Evolutionary conservation across 371 early-diverging fungal species (phyloP).

Genomic region (Homolaphlyctis polyrhiza): DNA sequence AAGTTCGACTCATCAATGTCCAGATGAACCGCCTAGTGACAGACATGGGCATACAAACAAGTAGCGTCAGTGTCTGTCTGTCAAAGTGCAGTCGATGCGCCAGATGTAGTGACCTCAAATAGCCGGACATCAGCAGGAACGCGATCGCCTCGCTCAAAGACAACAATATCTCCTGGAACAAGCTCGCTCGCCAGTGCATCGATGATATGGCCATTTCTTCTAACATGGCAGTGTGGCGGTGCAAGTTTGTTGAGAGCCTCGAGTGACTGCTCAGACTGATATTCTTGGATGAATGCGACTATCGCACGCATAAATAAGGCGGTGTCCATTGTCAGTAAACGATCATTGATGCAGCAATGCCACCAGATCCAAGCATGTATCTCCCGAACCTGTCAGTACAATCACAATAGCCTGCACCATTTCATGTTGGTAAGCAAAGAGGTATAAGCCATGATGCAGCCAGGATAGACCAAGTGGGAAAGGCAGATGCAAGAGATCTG

Average conservation of each 20-base stretch:
- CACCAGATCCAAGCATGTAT: no score
- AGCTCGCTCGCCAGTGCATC: conserved; percentile 65
- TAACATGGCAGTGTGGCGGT: conserved; percentile 76
- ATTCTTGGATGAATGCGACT: conserved; percentile 91
- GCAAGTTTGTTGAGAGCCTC: conserved; percentile 84
- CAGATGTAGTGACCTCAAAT: conserved; percentile 55
- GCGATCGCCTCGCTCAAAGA: conserved; percentile 78
- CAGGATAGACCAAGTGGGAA: not conserved
- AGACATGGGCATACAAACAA: no score
- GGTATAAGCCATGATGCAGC: no score
- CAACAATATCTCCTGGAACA: conserved; percentile 81
- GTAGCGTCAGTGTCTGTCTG: not conserved
- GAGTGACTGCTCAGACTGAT: conserved; percentile 77
- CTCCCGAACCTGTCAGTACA: conserved; percentile 79
- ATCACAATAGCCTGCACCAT: conserved; percentile 77
- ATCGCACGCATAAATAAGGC: no score
- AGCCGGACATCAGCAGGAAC: conserved; percentile 84
- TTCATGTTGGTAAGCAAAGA: no score
- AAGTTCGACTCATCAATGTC: conserved; percentile 84
- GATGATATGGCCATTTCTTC: conserved; percentile 59
- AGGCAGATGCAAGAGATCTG: not conserved
- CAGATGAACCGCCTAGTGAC: conserved; percentile 59
- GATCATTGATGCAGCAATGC: no score
- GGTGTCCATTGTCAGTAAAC: no score
- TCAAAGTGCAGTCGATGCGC: conserved; percentile 11